phyloP scores from a whole-genome alignment of 352 stramenopile species.

The Phytophthora constricta region DNA sequence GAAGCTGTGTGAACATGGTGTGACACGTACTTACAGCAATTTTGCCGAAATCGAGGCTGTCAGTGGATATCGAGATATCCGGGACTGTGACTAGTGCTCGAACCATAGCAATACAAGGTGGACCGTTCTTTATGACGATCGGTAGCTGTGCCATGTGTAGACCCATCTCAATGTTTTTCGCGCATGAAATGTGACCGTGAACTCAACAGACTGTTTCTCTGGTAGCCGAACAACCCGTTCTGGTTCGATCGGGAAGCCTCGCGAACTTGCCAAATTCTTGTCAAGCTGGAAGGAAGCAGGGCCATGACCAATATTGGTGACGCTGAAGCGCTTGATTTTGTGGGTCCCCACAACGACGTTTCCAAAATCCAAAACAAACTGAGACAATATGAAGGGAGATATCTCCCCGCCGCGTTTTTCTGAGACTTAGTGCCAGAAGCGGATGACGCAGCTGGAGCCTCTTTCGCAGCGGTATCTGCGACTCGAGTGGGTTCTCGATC shows the following conservation, averaged over 20 bases:
- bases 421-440: conserved; percentile 22
- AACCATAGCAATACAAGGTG: conserved; percentile 85
- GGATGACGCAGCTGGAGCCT: conserved; percentile 4
- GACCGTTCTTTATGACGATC: conserved; percentile 91
- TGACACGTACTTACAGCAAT: conserved; percentile 89
- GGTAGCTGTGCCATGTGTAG: conserved; percentile 82
- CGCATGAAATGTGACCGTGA: conserved; percentile 92
- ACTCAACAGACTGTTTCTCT: conserved; percentile 89
- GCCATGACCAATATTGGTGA: conserved; percentile 92
- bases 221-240: conserved; percentile 93
- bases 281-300: conserved; percentile 92
- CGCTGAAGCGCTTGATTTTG: conserved; percentile 92
- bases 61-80: conserved; percentile 83
- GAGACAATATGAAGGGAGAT: conserved; percentile 85
- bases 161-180: conserved; percentile 88
- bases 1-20: conserved; percentile 90
- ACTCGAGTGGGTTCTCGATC: conserved; percentile 4
- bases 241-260: conserved; percentile 93
- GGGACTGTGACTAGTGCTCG: conserved; percentile 92
- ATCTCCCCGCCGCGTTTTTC: conserved; percentile 42
- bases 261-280: conserved; percentile 88
- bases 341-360: conserved; percentile 93
- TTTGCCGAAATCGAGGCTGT: conserved; percentile 91
- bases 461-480: conserved; percentile 9
- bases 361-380: conserved; percentile 94